Evolutionary conservation across 2,329 filamentous ascomycete species (phyloP), one percentile per base, ranked within the genome.

Genomic region (Penicillium nordicum): DNA sequence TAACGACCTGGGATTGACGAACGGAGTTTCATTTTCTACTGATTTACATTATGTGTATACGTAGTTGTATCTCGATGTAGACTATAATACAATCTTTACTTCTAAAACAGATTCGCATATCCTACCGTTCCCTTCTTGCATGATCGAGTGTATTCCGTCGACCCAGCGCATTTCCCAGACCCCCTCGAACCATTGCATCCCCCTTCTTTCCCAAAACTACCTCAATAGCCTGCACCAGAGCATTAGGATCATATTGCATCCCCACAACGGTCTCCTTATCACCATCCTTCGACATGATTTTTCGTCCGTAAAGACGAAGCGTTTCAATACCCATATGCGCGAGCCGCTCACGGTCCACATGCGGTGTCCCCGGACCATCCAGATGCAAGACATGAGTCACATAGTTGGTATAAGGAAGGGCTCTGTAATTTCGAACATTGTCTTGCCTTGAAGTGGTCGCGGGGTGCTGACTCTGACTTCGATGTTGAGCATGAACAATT

Each of bases 381-480:
- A 96, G 75, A 68, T 96, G 88, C 7, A 97, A 80, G 14, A 97
- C 72, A 70, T 97, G 92, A 7, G 88, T 95, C 4, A 97, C 87
- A 67, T 94, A 96, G 3, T 77, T 78, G 27, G 74, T 79, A 66
- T 86, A 88, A 6, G 86, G 82, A 0, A 78, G 73, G 4, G 68
- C 27, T 3, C 23, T 41, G 12, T 41, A 63, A 0, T 52, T 58
- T 30, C 29, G 44, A n/a, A 57, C 37, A n/a, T 53, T 56, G 1
- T 48, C 57, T 9, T 63, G 48, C 8, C 57, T 59, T 8, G 59
- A 57, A 4, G 51, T 32, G 16, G 63, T 50, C 4, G 51, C 41
- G 0, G 51, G 18, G 18, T 48, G 5, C 50, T 53, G 34, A 18
- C 37, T 50, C 50, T 53, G 34, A 25, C 34, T 48, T 14, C 56